Evolutionary conservation across 208 protist genomes (phyloP).

Genomic region (Acanthamoeba divionensis): DNA sequence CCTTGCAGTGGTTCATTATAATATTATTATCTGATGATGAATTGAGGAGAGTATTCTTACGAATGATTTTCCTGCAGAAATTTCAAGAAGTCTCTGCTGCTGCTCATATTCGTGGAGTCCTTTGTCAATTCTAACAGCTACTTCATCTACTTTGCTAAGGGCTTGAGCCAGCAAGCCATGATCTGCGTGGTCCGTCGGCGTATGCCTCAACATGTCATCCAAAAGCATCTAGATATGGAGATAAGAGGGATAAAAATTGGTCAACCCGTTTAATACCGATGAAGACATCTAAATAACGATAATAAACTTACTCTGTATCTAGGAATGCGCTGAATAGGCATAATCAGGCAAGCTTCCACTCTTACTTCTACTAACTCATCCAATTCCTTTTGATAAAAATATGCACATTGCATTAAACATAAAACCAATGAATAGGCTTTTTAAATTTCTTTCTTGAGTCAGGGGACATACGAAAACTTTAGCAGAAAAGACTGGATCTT

Average conservation of each 20-base stretch:
- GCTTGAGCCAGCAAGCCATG: conserved; percentile 30
- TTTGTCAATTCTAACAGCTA: conserved; percentile 38
- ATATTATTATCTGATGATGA: no score
- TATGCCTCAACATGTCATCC: conserved; percentile 35
- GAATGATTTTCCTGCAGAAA: background rate
- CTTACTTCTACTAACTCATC: conserved; percentile 18
- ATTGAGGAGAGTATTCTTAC: no score
- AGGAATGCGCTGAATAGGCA: conserved; percentile 53
- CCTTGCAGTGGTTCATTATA: no score
- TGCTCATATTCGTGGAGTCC: conserved; percentile 44
- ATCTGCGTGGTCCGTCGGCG: conserved; percentile 22
- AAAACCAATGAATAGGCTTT: background rate
- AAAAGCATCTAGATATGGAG: background rate
- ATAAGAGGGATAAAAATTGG: background rate
- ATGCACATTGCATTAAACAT: background rate
- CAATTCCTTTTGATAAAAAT: background rate
- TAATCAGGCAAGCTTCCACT: conserved; percentile 53
- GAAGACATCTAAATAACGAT: background rate
- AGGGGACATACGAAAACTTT: conserved; percentile 10
- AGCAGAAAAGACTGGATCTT: conserved; percentile 16
- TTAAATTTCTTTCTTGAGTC: background rate
- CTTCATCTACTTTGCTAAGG: conserved; percentile 23
- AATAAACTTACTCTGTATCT: conserved; percentile 14
- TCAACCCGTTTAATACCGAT: background rate
- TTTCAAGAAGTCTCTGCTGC: conserved; percentile 43